These are phyloP conservation scores for Stagonosporopsis cucurbitacearum DNA, from an alignment of 2,329 filamentous ascomycete genomes.

Conservation along the genomic window DNA sequence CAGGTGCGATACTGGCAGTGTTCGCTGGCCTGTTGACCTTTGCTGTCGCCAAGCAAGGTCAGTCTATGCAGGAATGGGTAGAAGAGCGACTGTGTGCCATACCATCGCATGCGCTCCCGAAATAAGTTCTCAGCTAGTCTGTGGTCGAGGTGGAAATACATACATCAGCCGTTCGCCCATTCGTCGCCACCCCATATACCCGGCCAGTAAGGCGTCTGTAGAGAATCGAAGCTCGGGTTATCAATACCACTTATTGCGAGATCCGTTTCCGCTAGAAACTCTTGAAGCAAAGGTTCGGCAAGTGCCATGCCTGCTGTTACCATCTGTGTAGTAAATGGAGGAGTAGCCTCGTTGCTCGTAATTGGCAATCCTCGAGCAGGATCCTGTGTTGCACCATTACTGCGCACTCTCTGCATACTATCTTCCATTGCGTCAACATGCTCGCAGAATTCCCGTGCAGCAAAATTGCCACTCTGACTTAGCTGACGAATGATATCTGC, in stretches of 20 bases:
- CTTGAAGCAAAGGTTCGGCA: slow-evolving; percentile 23
- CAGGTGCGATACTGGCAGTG: slow-evolving; percentile 18
- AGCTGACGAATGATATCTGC: slow-evolving; percentile 24
- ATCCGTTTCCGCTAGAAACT: slow-evolving; percentile 25
- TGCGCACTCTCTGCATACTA: slow-evolving; percentile 22
- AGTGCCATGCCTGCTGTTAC: slow-evolving; percentile 29
- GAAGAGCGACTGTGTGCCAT: slow-evolving; percentile 1
- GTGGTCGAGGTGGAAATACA: neutral
- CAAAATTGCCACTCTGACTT: slow-evolving; percentile 22
- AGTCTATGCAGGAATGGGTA: slow-evolving; percentile 23
- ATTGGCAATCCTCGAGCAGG: neutral
- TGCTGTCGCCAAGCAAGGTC: slow-evolving; percentile 17
- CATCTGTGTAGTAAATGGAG: slow-evolving; percentile 1
- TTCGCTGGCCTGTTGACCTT: slow-evolving; percentile 21
- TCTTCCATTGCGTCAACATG: slow-evolving; percentile 26
- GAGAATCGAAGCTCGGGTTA: slow-evolving; percentile 19
- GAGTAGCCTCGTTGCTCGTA: neutral
- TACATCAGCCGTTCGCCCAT: slow-evolving; percentile 1
- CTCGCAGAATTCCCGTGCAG: slow-evolving; percentile 22
- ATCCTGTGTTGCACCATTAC: slow-evolving; percentile 24
- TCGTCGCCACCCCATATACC: slow-evolving; percentile 20
- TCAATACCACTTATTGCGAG: slow-evolving; percentile 20
- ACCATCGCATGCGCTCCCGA: neutral
- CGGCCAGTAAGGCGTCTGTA: slow-evolving; percentile 27
- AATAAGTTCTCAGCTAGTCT: neutral